Percentiles rank a stretch among this genome's conserved stretches.
Evolutionary conservation across 352 stramenopile genomes (phyloP).

Genomic region (Phytophthora europaea): DNA sequence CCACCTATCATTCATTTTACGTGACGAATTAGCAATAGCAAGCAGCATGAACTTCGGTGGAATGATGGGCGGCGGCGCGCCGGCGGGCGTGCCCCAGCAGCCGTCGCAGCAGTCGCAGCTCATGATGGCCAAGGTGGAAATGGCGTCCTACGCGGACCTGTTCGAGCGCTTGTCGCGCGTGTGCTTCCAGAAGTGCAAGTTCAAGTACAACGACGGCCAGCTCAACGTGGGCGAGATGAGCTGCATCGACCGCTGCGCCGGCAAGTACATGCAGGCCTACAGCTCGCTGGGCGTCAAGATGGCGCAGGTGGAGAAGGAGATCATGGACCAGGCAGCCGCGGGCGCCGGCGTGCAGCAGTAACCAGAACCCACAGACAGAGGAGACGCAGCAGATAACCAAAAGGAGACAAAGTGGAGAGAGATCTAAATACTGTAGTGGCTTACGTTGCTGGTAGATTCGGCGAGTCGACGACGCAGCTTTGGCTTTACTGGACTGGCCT

Average conservation of each 20-base stretch:
- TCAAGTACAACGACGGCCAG: conserved; percentile 97
- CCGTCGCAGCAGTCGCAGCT: conserved; percentile 82
- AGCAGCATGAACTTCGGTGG: conserved; percentile 83
- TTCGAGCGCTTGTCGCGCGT: conserved; percentile 93
- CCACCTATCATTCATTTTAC: background rate
- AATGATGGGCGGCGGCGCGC: conserved; percentile 69
- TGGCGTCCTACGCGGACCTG: conserved; percentile 92
- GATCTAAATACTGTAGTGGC: conserved; percentile 62
- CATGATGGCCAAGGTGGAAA: conserved; percentile 93
- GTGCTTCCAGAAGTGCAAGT: conserved; percentile 96
- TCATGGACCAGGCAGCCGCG: conserved; percentile 78
- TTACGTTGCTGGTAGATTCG: background rate
- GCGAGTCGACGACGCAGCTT: background rate
- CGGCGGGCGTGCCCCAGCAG: conserved; percentile 53
- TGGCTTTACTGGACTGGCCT: background rate
- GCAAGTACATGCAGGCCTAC: conserved; percentile 98
- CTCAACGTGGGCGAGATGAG: conserved; percentile 98
- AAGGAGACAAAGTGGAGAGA: conserved; percentile 17
- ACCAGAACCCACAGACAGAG: conserved; percentile 13
- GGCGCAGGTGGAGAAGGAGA: conserved; percentile 96
- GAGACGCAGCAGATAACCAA: background rate
- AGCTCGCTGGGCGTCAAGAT: conserved; percentile 95
- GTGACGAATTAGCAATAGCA: conserved; percentile 8
- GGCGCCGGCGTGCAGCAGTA: conserved; percentile 56
- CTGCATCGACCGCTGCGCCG: conserved; percentile 98